These are phyloP conservation scores for Ceratocystis eucalypticola DNA, from an alignment of 2,329 filamentous ascomycete genomes.

Conservation along the genomic window DNA sequence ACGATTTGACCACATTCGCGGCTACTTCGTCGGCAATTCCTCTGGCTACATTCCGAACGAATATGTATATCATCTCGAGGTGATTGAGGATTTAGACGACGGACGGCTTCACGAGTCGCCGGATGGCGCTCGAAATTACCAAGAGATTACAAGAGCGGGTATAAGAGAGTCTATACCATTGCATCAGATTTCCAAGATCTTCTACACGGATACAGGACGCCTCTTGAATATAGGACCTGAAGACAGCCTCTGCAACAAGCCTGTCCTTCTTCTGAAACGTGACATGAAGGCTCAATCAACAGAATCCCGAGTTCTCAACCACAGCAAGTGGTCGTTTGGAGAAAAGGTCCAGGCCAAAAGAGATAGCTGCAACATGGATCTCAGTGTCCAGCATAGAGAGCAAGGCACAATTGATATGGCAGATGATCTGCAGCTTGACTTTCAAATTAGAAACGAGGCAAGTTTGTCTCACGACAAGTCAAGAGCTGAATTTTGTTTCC, in stretches of 20 bases:
- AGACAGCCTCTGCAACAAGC: slow-evolving; percentile 27
- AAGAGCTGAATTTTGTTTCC: slow-evolving; percentile 31
- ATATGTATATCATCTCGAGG: slow-evolving; percentile 67
- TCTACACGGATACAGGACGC: slow-evolving; percentile 82
- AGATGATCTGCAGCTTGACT: background rate
- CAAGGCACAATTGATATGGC: background rate
- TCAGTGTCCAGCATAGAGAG: background rate
- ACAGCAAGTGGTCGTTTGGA: background rate
- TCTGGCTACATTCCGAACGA: slow-evolving; percentile 22
- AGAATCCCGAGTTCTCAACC: background rate
- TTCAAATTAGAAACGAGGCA: background rate
- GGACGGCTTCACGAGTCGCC: slow-evolving; percentile 38
- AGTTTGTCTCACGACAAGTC: background rate
- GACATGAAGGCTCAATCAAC: slow-evolving; percentile 29
- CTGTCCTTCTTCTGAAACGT: slow-evolving; percentile 27
- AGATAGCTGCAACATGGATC: background rate
- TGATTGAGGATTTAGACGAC: slow-evolving; percentile 65
- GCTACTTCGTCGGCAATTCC: background rate
- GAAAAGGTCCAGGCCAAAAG: background rate
- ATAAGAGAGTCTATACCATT: slow-evolving; percentile 42
- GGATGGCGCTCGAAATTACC: slow-evolving; percentile 27
- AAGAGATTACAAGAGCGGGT: slow-evolving; percentile 32
- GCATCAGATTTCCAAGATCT: slow-evolving; percentile 65
- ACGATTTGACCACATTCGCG: background rate
- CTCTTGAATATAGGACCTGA: slow-evolving; percentile 62